Evolutionary conservation across 495 filamentous ascomycete genomes (phyloP), one percentile per base, ranked within the genome.

Genomic region (Xylaria intraflava): DNA sequence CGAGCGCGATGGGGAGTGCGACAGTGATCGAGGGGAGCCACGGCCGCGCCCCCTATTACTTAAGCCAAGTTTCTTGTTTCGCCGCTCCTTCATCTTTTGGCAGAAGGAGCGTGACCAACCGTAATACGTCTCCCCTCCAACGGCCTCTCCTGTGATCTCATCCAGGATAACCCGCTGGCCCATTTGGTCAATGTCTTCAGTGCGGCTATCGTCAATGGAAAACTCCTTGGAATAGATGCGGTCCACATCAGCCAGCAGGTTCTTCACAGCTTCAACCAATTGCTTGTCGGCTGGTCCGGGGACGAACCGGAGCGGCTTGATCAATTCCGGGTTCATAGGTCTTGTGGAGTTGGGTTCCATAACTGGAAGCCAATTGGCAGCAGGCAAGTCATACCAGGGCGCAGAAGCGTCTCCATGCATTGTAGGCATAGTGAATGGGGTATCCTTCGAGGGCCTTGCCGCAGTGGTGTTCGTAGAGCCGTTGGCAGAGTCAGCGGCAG

Each of bases 81-180:
- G 70, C 35, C 81, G 73, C 47, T 78, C 78, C 64, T 84, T 88
- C 86, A 92, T 94, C 55, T 84, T 83, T 57, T 87, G 77, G 69
- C 88, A 94, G 58, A 94, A 95, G 7, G 72, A 68, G 40, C 77
- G 80, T 12, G 86, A 90, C 90, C 90, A 95, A 33, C 88, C 90
- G 62, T 93, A 93, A 62, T 95, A 94, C 7, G 82, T 83, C 29
- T 92, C 83, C 7, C 83, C 82, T 16, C 70, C 71, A 10, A 75
- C 58, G 17, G 83, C 67, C 11, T 87, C 81, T 0, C 82, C 83
- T 1, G 77, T 81, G 9, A 77, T 74, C 53, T 81, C 78, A 51
- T 87, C 82, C 1, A 77, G 65, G 10, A 83, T 62, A 9, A 90
- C 69, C 7, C 72, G 65, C 64, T 91, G 85, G 16, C 90, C 90